Conservation (phyloP, 306 rosid genomes). For the Pyrus communis region DNA sequence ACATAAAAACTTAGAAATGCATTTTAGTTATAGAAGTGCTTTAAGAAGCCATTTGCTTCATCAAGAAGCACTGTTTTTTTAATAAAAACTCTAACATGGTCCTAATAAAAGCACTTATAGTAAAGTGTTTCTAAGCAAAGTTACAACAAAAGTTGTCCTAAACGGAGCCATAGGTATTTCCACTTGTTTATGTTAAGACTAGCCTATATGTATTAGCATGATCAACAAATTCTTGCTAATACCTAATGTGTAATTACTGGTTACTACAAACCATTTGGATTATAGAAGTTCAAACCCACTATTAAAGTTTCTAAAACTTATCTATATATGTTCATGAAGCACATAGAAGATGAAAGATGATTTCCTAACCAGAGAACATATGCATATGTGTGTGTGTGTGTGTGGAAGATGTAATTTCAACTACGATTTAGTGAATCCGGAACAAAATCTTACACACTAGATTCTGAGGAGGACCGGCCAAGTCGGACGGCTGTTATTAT, state of each 20-base stretch:
- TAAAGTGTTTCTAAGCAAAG: background rate
- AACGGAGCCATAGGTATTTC: background rate
- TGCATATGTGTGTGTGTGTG: background rate
- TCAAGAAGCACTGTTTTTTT: too few relatives aligned
- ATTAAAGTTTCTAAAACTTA: background rate
- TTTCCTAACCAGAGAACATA: background rate
- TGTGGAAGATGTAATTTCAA: background rate
- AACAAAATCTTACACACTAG: background rate
- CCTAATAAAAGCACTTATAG: background rate
- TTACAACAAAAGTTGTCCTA: background rate
- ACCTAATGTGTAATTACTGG: background rate
- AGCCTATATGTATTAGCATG: background rate
- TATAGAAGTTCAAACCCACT: background rate
- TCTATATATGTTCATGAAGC: background rate
- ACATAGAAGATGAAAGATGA: background rate
- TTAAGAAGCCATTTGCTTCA: background rate
- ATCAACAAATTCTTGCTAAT: background rate
- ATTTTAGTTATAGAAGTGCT: background rate
- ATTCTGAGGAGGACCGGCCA: background rate
- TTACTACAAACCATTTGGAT: background rate
- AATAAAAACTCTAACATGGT: background rate
- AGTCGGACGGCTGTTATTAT: constrained; percentile 10
- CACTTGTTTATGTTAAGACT: background rate
- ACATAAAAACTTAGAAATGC: background rate
- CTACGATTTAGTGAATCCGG: constrained; percentile 24